These are phyloP conservation scores for Plantago major DNA, from an alignment of 257 asterid species.

Conservation along the genomic window DNA sequence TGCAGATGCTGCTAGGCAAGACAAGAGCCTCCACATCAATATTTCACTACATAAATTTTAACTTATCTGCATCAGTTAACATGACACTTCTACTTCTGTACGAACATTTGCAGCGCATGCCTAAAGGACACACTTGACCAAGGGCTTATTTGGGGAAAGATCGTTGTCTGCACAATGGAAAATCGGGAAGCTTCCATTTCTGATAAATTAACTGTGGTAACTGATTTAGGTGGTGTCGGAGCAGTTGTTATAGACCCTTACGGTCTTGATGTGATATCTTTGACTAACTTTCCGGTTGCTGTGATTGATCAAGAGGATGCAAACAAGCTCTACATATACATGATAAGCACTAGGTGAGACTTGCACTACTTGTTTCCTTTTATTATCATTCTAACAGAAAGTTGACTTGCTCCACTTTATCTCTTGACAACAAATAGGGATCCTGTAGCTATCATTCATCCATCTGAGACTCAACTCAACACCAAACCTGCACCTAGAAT, in stretches of 20 bases:
- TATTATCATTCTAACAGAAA: no score
- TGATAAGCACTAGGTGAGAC: constrained; percentile 1
- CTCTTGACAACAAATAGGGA: not conserved
- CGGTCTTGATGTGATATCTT: not conserved
- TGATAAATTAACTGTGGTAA: constrained; percentile 1
- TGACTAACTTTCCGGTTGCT: not conserved
- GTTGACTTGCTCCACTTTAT: no score
- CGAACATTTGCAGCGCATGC: constrained; percentile 14
- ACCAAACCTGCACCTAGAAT: constrained; percentile 21
- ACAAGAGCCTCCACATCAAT: not conserved
- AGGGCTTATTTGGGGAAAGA: constrained; percentile 4
- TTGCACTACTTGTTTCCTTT: no score
- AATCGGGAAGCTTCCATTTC: not conserved
- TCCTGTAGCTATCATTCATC: not conserved
- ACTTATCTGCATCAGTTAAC: not conserved
- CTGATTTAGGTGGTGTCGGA: constrained; percentile 13
- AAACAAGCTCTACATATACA: constrained; percentile 3
- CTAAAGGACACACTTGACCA: constrained; percentile 3
- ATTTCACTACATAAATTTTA: not conserved
- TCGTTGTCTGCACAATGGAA: constrained; percentile 18
- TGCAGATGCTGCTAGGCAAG: constrained; percentile 13
- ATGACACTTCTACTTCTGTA: not conserved
- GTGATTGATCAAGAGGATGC: constrained; percentile 9
- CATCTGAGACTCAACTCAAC: not conserved
- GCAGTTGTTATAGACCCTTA: constrained; percentile 12